Evolutionary conservation across 331 rosid species (phyloP).

Genomic region (Pyrus hybrid): DNA sequence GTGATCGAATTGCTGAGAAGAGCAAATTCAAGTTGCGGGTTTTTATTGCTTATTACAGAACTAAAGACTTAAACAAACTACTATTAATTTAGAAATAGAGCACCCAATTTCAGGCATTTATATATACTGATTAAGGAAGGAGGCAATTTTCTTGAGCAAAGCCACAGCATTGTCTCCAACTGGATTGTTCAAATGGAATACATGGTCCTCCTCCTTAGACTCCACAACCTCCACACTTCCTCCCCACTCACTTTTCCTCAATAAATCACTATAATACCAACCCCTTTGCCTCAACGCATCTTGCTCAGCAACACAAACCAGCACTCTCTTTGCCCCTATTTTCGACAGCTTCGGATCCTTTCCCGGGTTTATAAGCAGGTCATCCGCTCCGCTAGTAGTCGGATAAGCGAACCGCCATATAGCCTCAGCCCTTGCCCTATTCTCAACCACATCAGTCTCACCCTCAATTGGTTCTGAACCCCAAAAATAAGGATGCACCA

Average conservation of each 20-base stretch:
- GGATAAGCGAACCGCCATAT: constrained; percentile 34
- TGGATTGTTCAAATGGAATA: constrained; percentile 28
- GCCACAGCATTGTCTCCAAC: constrained; percentile 15
- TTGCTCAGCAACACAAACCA: constrained; percentile 35
- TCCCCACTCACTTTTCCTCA: constrained; percentile 29
- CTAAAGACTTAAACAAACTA: background rate
- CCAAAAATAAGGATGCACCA: no score
- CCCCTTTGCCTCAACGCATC: constrained; percentile 33
- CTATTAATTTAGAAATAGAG: background rate
- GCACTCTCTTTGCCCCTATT: constrained; percentile 22
- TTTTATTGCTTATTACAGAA: background rate
- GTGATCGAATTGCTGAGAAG: background rate
- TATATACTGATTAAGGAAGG: constrained; percentile 12
- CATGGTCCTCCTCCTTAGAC: constrained; percentile 20
- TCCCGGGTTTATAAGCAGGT: no score
- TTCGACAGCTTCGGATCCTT: no score
- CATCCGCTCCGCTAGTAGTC: constrained; percentile 6
- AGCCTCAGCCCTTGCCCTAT: background rate
- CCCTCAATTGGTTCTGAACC: no score
- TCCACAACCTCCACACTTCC: constrained; percentile 33
- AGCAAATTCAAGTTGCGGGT: background rate
- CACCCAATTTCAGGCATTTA: background rate
- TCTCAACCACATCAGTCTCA: no score
- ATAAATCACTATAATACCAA: constrained; percentile 20
- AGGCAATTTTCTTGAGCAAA: constrained; percentile 13